phyloP scores from a whole-genome alignment of 345 rosid genomes.

The Clausena lansium region DNA sequence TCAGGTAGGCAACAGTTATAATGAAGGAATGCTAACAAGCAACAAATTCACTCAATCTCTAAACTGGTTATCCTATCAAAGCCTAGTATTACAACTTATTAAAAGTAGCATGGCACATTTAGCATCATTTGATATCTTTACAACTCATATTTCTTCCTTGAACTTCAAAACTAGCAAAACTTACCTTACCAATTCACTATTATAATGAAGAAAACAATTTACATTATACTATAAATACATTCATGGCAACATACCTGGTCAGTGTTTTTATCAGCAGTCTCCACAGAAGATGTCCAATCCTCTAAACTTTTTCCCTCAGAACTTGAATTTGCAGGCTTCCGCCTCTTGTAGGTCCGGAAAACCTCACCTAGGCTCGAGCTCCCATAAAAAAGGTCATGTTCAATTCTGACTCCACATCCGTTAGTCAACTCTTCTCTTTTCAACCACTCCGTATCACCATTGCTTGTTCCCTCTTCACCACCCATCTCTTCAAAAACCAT shows the following conservation, averaged over 20 bases:
- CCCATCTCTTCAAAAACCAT: conserved; percentile 33
- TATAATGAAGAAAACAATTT: background rate
- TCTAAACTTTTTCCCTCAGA: conserved; percentile 36
- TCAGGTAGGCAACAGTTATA: background rate
- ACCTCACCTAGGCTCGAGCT: conserved; percentile 40
- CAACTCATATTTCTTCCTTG: background rate
- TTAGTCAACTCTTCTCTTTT: conserved; percentile 35
- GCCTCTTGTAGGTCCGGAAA: conserved; percentile 72
- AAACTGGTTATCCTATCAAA: background rate
- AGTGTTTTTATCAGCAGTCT: conserved; percentile 33
- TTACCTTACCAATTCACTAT: conserved; percentile 6
- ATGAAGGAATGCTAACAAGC: background rate
- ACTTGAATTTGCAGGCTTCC: conserved; percentile 40
- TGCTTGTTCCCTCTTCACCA: conserved; percentile 43
- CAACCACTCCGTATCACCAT: conserved; percentile 34
- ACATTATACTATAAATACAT: background rate
- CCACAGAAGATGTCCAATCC: conserved; percentile 33
- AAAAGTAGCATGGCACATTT: background rate
- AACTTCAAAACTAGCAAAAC: conserved; percentile 2
- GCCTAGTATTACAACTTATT: background rate
- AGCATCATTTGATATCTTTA: background rate
- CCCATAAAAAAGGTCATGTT: conserved; percentile 36
- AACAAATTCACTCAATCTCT: background rate
- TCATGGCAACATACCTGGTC: conserved; percentile 40
- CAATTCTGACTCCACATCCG: conserved; percentile 33